A percentile compares a stretch with the other conserved stretches of the same genome.
Conservation (phyloP, 305 asterid species). For the Fraxinus paxiana region DNA sequence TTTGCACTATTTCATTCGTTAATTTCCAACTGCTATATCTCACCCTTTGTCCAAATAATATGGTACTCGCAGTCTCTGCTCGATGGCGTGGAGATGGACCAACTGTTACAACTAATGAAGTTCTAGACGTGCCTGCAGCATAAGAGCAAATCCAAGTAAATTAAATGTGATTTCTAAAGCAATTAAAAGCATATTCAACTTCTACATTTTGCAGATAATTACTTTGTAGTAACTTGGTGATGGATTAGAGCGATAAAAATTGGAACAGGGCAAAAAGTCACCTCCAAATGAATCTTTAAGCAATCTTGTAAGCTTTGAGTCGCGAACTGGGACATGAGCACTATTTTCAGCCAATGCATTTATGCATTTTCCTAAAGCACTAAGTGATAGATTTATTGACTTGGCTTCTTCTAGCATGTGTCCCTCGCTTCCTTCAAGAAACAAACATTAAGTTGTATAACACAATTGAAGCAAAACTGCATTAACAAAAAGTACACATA, state of each 20-base stretch:
- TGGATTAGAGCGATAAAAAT: not conserved
- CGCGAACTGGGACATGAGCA: constrained; percentile 95
- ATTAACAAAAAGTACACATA: constrained; percentile 14
- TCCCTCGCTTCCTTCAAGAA: constrained; percentile 91
- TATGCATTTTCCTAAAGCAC: constrained; percentile 97
- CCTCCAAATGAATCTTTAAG: constrained; percentile 99
- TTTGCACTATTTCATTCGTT: not conserved
- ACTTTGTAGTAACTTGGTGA: not conserved
- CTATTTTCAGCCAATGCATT: constrained; percentile 98
- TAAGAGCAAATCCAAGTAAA: constrained; percentile 27
- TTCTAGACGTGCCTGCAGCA: constrained; percentile 90
- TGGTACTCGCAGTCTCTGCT: constrained; percentile 93
- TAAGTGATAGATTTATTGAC: constrained; percentile 90
- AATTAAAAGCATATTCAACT: not conserved
- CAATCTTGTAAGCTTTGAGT: constrained; percentile 91
- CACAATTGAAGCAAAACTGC: constrained; percentile 11
- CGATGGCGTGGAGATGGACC: constrained; percentile 99
- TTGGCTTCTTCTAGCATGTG: constrained; percentile 96
- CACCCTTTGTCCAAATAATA: constrained; percentile 98
- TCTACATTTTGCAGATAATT: not conserved
- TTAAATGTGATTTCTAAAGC: constrained; percentile 23
- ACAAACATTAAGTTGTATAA: constrained; percentile 17
- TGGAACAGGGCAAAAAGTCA: constrained; percentile 29
- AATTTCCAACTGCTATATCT: constrained; percentile 27
- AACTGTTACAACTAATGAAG: constrained; percentile 81